Evolutionary conservation across 2,329 filamentous ascomycete species (phyloP).

Genomic region (Fusarium nodosum): DNA sequence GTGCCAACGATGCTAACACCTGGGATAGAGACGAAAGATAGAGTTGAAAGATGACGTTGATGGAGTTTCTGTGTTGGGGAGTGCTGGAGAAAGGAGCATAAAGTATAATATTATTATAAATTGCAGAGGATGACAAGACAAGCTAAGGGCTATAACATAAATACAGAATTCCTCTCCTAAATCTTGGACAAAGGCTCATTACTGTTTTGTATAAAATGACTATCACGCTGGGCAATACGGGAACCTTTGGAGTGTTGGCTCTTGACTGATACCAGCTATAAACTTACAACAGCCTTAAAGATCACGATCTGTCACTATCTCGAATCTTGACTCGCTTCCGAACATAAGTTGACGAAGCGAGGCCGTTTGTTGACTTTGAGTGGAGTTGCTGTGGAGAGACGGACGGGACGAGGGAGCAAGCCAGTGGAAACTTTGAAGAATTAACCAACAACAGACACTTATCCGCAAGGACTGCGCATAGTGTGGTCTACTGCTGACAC

Average conservation of each 20-base stretch:
- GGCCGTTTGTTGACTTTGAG: conserved; percentile 13
- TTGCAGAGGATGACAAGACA: neutral
- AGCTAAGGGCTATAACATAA: neutral
- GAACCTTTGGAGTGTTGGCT: neutral
- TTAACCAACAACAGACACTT: neutral
- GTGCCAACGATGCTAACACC: conserved; percentile 31
- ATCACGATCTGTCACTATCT: neutral
- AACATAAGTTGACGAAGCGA: neutral
- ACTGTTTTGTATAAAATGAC: neutral
- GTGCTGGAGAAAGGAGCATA: neutral
- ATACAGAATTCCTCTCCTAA: neutral
- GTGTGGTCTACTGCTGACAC: neutral
- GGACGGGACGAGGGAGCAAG: conserved; percentile 7
- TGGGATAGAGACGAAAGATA: conserved; percentile 43
- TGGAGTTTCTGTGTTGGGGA: neutral
- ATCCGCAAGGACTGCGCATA: neutral
- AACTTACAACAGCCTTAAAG: too few relatives aligned
- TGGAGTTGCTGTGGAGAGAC: conserved; percentile 17
- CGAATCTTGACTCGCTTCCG: neutral
- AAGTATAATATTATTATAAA: neutral
- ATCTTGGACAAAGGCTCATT: neutral
- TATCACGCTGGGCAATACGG: neutral
- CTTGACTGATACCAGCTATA: neutral
- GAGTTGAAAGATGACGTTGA: neutral
- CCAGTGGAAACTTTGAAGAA: neutral